Percentiles rank a stretch among this genome's conserved stretches.
phyloP scores from a whole-genome alignment of 1,284 basidiomycete species.

The Boletus sp. region DNA sequence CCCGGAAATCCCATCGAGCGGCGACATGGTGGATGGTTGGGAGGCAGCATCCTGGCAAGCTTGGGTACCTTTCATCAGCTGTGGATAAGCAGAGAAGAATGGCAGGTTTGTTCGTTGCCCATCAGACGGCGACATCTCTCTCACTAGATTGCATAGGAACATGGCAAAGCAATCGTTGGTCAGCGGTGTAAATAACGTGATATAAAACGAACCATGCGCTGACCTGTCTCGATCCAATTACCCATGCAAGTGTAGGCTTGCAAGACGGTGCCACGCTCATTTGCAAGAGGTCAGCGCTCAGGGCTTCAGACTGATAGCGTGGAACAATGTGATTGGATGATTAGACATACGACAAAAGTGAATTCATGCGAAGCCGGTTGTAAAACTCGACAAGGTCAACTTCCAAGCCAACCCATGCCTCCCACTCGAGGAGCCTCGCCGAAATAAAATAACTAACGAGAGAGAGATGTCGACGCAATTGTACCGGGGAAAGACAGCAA shows the following conservation, averaged over 20 bases:
- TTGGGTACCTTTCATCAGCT: constrained; percentile 95
- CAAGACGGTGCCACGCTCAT: background rate
- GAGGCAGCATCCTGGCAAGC: constrained; percentile 88
- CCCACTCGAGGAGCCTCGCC: constrained; percentile 7
- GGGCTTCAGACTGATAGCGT: background rate
- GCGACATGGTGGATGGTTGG: constrained; percentile 88
- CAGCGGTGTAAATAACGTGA: constrained; percentile 68
- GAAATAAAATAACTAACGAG: constrained; percentile 22
- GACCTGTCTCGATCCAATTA: background rate
- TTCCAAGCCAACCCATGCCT: constrained; percentile 27
- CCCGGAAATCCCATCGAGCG: constrained; percentile 87
- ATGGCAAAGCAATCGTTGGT: constrained; percentile 71
- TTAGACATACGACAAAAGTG: constrained; percentile 8
- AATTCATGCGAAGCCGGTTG: constrained; percentile 10
- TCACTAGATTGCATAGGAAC: constrained; percentile 48
- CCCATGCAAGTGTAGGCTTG: background rate
- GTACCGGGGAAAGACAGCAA: constrained; percentile 17
- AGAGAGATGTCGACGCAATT: constrained; percentile 14
- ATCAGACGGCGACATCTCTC: background rate
- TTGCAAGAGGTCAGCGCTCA: background rate
- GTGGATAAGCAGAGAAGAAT: constrained; percentile 91
- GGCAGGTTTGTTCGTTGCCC: constrained; percentile 58
- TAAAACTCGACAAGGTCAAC: constrained; percentile 34
- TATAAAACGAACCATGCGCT: constrained; percentile 1
- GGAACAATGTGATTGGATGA: constrained; percentile 19